Conservation (phyloP, 1,284 basidiomycete genomes). For the Athelia sp. region DNA sequence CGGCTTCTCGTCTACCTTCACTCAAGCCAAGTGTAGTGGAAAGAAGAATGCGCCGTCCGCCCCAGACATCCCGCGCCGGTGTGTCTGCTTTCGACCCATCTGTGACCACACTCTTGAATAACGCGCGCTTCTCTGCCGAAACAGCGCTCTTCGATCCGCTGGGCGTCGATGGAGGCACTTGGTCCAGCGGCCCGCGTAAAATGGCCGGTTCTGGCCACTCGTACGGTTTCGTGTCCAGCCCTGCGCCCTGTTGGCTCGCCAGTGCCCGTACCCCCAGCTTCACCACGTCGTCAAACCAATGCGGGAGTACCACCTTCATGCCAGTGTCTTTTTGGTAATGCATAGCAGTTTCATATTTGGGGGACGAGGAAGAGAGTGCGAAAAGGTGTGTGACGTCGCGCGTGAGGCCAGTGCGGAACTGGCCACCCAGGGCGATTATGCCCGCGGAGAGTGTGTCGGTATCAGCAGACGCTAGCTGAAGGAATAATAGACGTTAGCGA, state of each 20-base stretch:
- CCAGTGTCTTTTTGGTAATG: conserved; percentile 47
- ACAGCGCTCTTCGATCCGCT: conserved; percentile 8
- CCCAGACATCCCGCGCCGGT: conserved; percentile 25
- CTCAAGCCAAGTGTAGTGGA: conserved; percentile 49
- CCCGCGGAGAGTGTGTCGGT: conserved; percentile 70
- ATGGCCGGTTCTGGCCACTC: conserved; percentile 65
- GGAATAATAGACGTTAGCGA: conserved; percentile 69
- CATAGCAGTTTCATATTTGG: conserved; percentile 62
- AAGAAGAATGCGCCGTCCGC: conserved; percentile 54
- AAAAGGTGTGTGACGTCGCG: conserved; percentile 86
- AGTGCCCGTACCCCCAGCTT: conserved; percentile 41
- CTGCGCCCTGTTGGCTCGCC: conserved; percentile 16
- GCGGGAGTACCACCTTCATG: conserved; percentile 65
- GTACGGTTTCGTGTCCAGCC: conserved; percentile 56
- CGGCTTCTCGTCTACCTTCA: conserved; percentile 40
- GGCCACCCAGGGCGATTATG: conserved; percentile 76
- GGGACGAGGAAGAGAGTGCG: conserved; percentile 42
- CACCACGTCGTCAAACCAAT: conserved; percentile 82
- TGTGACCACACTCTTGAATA: background rate
- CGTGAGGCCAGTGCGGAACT: conserved; percentile 71
- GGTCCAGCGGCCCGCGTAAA: background rate
- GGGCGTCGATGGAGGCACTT: conserved; percentile 1
- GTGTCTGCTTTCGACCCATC: conserved; percentile 2
- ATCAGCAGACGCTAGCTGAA: conserved; percentile 61
- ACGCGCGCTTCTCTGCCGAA: background rate